Evolutionary conservation across 495 filamentous ascomycete species (phyloP).

Genomic region (Neurospora sp.): DNA sequence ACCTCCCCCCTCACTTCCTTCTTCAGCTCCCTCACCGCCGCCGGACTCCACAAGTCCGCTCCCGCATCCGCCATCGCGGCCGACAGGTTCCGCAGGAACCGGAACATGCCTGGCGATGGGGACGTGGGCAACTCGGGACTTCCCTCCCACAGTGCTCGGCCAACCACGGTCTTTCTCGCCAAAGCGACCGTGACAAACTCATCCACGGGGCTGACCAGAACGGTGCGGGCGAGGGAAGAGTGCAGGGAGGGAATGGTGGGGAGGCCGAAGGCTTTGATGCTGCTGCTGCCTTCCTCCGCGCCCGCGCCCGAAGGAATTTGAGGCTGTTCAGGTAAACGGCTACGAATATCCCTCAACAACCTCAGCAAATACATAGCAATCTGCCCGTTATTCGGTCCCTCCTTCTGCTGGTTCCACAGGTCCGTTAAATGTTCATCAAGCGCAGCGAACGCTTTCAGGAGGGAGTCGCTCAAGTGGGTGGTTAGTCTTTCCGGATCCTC

Average conservation of each 20-base stretch:
- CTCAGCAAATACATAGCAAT: too few species aligned
- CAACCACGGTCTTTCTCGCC: slow-evolving; percentile 30
- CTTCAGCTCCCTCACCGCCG: slow-evolving; percentile 57
- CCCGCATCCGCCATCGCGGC: slow-evolving; percentile 59
- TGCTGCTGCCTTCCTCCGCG: slow-evolving; percentile 18
- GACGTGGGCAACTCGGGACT: slow-evolving; percentile 67
- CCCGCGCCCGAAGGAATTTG: background rate
- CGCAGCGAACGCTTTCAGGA: slow-evolving; percentile 46
- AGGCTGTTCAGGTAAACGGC: too few species aligned
- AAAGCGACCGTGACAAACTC: slow-evolving; percentile 28
- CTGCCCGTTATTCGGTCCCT: slow-evolving; percentile 33
- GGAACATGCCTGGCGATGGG: slow-evolving; percentile 68
- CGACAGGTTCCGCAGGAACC: slow-evolving; percentile 56
- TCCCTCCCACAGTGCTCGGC: slow-evolving; percentile 60
- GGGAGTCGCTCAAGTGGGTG: slow-evolving; percentile 46
- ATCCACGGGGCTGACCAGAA: slow-evolving; percentile 27
- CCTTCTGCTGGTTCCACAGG: slow-evolving; percentile 34
- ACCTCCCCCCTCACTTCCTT: slow-evolving; percentile 36
- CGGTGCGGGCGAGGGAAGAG: slow-evolving; percentile 34
- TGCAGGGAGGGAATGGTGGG: slow-evolving; percentile 49
- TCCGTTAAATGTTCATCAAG: slow-evolving; percentile 46
- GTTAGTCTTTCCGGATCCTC: slow-evolving; percentile 62
- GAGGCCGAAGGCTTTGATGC: slow-evolving; percentile 35
- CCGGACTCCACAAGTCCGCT: slow-evolving; percentile 73
- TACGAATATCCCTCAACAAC: too few species aligned